A percentile compares a stretch with the other conserved stretches of the same genome.
These are phyloP conservation scores for Truncatella angustata DNA, from an alignment of 2,329 filamentous ascomycete species.

Conservation along the genomic window DNA sequence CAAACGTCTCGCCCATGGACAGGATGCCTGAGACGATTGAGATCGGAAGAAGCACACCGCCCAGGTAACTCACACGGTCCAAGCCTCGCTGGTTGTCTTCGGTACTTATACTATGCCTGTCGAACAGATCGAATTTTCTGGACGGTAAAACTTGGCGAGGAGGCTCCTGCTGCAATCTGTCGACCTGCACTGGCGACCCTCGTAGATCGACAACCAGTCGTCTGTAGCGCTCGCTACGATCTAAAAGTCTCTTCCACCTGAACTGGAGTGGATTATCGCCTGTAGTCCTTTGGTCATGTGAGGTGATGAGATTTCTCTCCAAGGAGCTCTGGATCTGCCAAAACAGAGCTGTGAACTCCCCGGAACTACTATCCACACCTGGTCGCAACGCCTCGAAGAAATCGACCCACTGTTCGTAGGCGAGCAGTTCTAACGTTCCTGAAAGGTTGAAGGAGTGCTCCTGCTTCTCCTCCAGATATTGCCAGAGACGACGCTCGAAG, in stretches of 20 bases:
- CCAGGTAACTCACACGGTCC: conserved; percentile 48
- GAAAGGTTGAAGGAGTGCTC: no score
- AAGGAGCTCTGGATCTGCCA: conserved; percentile 30
- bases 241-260: conserved; percentile 31
- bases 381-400: conserved; percentile 31
- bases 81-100: conserved; percentile 39
- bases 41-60: conserved; percentile 46
- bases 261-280: not conserved
- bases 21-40: conserved; percentile 47
- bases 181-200: no score
- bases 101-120: not conserved
- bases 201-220: conserved; percentile 21
- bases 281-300: not conserved
- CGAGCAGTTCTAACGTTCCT: conserved; percentile 7
- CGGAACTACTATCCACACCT: not conserved
- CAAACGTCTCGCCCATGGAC: conserved; percentile 44
- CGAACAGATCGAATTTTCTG: no score
- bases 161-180: no score
- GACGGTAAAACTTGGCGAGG: no score
- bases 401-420: conserved; percentile 33
- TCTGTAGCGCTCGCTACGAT: conserved; percentile 26
- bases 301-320: conserved; percentile 32
- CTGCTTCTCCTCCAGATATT: no score
- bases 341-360: conserved; percentile 20
- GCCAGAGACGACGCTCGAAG: no score